Evolutionary conservation across 257 asterid species (phyloP).

Genomic region (Scutellaria minor): DNA sequence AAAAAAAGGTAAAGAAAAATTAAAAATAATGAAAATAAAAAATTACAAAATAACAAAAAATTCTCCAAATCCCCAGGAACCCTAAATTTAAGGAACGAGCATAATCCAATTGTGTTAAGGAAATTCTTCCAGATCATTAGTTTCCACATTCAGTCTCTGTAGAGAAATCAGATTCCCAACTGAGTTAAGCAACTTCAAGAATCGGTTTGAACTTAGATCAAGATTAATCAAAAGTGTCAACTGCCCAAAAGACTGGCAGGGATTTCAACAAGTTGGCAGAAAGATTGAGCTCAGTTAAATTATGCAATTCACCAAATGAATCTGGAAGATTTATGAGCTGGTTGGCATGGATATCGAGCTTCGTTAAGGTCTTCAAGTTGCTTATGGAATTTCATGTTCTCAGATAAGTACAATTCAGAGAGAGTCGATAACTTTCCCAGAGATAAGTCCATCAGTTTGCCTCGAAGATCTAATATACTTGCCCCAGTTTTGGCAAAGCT

Average conservation of each 20-base stretch:
- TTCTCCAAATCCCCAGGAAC: too few species aligned
- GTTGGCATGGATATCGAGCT: slow-evolving; percentile 68
- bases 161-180: slow-evolving; percentile 61
- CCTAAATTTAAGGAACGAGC: too few species aligned
- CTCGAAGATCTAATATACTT: slow-evolving; percentile 61
- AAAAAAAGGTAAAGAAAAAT: too few species aligned
- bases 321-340: slow-evolving; percentile 84
- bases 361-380: slow-evolving; percentile 53
- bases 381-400: slow-evolving; percentile 59
- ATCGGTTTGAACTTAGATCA: slow-evolving; percentile 71
- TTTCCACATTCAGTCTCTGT: slow-evolving; percentile 58
- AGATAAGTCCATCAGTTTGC: slow-evolving; percentile 67
- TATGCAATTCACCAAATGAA: slow-evolving; percentile 69
- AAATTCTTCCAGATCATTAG: slow-evolving; percentile 78
- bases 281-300: slow-evolving; percentile 62
- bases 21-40: too few species aligned
- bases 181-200: slow-evolving; percentile 54
- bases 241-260: slow-evolving; percentile 73
- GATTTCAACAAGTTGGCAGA: slow-evolving; percentile 69
- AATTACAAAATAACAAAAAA: too few species aligned
- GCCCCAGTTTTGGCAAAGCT: slow-evolving; percentile 51
- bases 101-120: slow-evolving; percentile 72
- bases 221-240: slow-evolving; percentile 59
- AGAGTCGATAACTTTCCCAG: slow-evolving; percentile 70
- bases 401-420: slow-evolving; percentile 58